Percentiles rank a stretch among this genome's conserved stretches.
phyloP scores from a whole-genome alignment of 2,329 filamentous ascomycete genomes.

The Boeremia exigua region DNA sequence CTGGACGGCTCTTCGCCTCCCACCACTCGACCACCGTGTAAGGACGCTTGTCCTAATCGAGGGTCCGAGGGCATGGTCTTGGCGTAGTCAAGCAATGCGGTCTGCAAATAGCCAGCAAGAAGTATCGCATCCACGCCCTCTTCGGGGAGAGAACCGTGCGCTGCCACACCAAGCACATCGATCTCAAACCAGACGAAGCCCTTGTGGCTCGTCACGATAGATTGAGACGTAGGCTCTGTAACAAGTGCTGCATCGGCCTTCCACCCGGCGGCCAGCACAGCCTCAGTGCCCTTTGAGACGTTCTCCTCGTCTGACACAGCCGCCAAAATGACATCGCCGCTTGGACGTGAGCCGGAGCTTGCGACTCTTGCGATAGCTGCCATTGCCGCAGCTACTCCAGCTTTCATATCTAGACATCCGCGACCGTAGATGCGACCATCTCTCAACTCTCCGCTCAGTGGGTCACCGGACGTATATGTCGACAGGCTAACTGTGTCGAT shows the following conservation, averaged over 20 bases:
- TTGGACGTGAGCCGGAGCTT: conserved; percentile 42
- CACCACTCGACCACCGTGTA: conserved; percentile 58
- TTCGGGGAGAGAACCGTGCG: conserved; percentile 55
- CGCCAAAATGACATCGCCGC: conserved; percentile 60
- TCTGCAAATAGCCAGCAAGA: conserved; percentile 49
- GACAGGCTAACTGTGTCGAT: conserved; percentile 59
- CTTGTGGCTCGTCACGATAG: conserved; percentile 56
- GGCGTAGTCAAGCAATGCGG: conserved; percentile 56
- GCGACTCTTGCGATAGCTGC: conserved; percentile 40
- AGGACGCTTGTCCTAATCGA: conserved; percentile 46
- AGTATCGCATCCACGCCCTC: conserved; percentile 56
- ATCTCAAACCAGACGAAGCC: conserved; percentile 59
- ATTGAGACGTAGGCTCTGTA: conserved; percentile 55
- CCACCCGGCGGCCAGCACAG: conserved; percentile 60
- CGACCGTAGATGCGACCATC: conserved; percentile 44
- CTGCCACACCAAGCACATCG: conserved; percentile 49
- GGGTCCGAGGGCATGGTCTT: conserved; percentile 37
- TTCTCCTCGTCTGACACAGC: conserved; percentile 63
- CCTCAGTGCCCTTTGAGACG: conserved; percentile 58
- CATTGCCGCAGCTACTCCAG: conserved; percentile 57
- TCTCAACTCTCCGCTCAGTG: conserved; percentile 50
- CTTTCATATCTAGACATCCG: conserved; percentile 61
- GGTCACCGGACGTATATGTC: conserved; percentile 54
- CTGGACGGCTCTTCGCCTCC: conserved; percentile 61
- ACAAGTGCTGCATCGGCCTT: conserved; percentile 60